Conservation (phyloP, 345 rosid genomes). For the Mercurialis annua region DNA sequence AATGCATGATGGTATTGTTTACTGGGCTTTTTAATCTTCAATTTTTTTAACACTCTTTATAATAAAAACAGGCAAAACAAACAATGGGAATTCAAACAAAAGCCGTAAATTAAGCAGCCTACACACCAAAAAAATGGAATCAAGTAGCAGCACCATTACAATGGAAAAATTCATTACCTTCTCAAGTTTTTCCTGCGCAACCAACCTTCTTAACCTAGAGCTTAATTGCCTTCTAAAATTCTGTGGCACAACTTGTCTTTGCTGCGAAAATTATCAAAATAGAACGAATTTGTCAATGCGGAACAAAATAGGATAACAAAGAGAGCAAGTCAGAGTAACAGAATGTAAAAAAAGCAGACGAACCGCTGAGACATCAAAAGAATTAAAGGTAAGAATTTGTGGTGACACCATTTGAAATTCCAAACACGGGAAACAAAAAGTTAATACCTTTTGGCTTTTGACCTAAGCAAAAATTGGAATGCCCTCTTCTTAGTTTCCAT, state of each 20-base stretch:
- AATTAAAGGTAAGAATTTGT: not conserved
- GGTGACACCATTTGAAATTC: not conserved
- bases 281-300: constrained; percentile 9
- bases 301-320: not conserved
- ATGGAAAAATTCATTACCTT: constrained; percentile 43
- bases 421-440: not conserved
- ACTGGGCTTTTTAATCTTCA: not conserved
- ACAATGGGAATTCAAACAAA: not conserved
- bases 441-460: no score
- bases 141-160: not conserved
- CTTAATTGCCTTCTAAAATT: constrained; percentile 68
- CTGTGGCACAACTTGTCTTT: constrained; percentile 59
- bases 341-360: not conserved
- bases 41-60: not conserved
- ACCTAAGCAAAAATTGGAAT: not conserved
- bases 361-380: not conserved
- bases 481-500: constrained; percentile 1
- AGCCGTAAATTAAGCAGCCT: not conserved
- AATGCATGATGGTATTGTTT: not conserved
- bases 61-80: not conserved
- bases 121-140: not conserved
- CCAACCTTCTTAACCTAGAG: constrained; percentile 78
- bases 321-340: not conserved
- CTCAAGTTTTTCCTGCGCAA: constrained; percentile 66
- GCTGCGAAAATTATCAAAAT: constrained; percentile 48